Evolutionary conservation across 2,329 filamentous ascomycete genomes (phyloP).

Genomic region (Stagonosporopsis rhizophila): DNA sequence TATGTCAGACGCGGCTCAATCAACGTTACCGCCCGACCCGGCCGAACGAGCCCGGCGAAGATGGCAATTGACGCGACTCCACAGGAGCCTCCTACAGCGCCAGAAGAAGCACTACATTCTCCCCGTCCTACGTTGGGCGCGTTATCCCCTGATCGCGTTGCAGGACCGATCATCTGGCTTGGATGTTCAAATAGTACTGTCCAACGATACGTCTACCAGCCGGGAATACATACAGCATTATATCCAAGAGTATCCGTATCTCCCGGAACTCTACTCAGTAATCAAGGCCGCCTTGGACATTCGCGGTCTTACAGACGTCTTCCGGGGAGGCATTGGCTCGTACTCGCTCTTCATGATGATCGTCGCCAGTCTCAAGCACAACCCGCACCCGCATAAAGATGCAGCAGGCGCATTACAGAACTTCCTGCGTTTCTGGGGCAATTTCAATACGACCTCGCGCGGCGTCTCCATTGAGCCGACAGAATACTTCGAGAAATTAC

Average conservation of each 20-base stretch:
- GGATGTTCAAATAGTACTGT: slow-evolving; percentile 60
- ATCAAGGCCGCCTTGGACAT: slow-evolving; percentile 60
- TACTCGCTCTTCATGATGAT: slow-evolving; percentile 66
- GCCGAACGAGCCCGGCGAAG: slow-evolving; percentile 15
- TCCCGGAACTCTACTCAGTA: slow-evolving; percentile 59
- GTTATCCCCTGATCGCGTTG: slow-evolving; percentile 52
- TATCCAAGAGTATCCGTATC: slow-evolving; percentile 56
- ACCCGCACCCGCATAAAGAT: slow-evolving; percentile 41
- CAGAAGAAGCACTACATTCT: slow-evolving; percentile 20
- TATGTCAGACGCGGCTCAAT: slow-evolving; percentile 3
- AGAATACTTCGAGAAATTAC: slow-evolving; percentile 51
- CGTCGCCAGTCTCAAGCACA: slow-evolving; percentile 60
- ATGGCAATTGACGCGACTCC: slow-evolving; percentile 13
- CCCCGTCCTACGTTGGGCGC: slow-evolving; percentile 33
- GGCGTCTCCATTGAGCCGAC: slow-evolving; percentile 61
- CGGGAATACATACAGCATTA: slow-evolving; percentile 56
- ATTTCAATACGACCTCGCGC: slow-evolving; percentile 53
- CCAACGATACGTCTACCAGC: slow-evolving; percentile 50
- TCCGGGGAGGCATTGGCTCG: slow-evolving; percentile 59
- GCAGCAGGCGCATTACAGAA: slow-evolving; percentile 55
- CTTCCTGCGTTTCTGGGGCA: slow-evolving; percentile 59
- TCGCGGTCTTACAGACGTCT: slow-evolving; percentile 58
- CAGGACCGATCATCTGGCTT: slow-evolving; percentile 58
- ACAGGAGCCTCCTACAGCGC: not conserved
- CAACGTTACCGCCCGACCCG: slow-evolving; percentile 25